Evolutionary conservation across 345 rosid species (phyloP).

Genomic region (Adansonia digitata): DNA sequence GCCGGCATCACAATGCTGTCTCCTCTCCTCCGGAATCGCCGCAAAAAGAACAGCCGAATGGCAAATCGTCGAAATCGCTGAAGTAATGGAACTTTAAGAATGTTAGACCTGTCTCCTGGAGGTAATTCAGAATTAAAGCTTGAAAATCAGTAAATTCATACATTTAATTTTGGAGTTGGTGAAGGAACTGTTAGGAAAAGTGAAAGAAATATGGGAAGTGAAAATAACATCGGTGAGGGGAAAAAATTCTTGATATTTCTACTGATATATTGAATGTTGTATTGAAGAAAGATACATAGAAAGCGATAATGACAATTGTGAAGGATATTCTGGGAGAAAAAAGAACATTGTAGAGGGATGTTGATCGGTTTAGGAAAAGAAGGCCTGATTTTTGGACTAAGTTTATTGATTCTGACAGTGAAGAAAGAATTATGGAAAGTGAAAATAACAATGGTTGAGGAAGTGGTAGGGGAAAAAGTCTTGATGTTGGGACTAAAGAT

Average conservation of each 20-base stretch:
- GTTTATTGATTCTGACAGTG: constrained; percentile 2
- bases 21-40: constrained; percentile 34
- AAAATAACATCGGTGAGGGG: neutral
- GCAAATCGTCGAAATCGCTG: constrained; percentile 8
- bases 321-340: neutral
- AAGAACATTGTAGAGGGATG: too few species aligned
- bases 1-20: constrained; percentile 34
- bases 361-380: constrained; percentile 1
- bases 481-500: neutral
- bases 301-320: neutral
- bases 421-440: neutral
- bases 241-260: neutral
- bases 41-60: neutral
- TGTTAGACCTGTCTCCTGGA: neutral
- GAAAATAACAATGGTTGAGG: neutral
- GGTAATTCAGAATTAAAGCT: neutral
- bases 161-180: neutral
- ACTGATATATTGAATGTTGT: too few species aligned
- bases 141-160: neutral
- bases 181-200: constrained; percentile 16
- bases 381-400: constrained; percentile 19
- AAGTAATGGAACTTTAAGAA: constrained; percentile 18
- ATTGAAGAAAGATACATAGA: neutral
- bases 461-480: neutral
- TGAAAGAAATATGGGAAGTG: neutral